phyloP scores from a whole-genome alignment of 192 early-diverging fungal genomes.

The Lobulomyces angularis region DNA sequence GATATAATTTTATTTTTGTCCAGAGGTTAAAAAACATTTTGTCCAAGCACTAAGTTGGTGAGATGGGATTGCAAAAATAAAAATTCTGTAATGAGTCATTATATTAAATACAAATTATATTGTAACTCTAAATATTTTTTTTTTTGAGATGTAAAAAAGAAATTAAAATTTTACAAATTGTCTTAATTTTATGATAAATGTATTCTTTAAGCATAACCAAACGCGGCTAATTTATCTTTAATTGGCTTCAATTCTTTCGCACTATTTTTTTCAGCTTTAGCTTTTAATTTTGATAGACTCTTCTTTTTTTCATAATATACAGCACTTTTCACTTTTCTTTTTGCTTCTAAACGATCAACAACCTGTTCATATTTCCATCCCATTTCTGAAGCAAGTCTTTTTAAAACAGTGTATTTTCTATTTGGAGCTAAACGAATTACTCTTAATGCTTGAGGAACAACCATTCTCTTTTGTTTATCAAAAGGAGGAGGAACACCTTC shows the following conservation, averaged over 20 bases:
- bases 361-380: constrained; percentile 99
- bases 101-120: too few relatives aligned
- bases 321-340: constrained; percentile 89
- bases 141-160: too few relatives aligned
- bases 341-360: constrained; percentile 91
- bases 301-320: constrained; percentile 87
- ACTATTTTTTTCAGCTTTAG: constrained; percentile 64
- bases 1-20: too few relatives aligned
- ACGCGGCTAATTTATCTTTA: constrained; percentile 45
- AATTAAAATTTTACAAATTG: too few relatives aligned
- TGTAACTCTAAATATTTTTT: too few relatives aligned
- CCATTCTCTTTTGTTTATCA: constrained; percentile 93
- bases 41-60: too few relatives aligned
- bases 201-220: too few relatives aligned
- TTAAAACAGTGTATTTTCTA: constrained; percentile 93
- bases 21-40: too few relatives aligned
- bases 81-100: too few relatives aligned
- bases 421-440: constrained; percentile 93
- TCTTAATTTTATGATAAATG: too few relatives aligned
- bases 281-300: constrained; percentile 31
- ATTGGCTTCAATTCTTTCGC: constrained; percentile 38
- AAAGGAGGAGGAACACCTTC: constrained; percentile 98
- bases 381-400: constrained; percentile 87
- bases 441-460: constrained; percentile 91
- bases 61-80: too few relatives aligned